phyloP scores from a whole-genome alignment of 257 asterid genomes.

The Nicotiana benthamiana region DNA sequence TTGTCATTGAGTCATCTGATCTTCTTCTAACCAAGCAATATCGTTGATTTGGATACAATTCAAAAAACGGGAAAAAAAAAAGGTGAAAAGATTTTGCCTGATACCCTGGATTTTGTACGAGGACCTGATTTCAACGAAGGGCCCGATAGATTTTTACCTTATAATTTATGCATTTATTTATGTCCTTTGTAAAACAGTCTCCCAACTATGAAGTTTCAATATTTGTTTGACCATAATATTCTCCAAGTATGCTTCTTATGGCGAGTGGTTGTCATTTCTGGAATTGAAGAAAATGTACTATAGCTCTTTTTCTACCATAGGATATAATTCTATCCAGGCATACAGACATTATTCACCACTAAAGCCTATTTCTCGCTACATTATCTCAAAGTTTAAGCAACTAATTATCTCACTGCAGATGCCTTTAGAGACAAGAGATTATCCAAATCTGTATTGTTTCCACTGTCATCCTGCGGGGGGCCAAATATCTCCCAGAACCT shows the following conservation, averaged over 20 bases:
- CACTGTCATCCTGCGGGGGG: conserved; percentile 27
- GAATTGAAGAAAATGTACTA: not conserved
- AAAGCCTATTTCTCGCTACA: not conserved
- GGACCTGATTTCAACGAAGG: not conserved
- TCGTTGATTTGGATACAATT: not conserved
- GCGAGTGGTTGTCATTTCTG: not conserved
- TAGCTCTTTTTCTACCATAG: not conserved
- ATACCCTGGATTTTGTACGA: not conserved
- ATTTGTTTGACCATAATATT: not conserved
- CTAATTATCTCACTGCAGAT: conserved; percentile 39
- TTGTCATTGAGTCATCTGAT: not conserved
- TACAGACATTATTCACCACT: not conserved
- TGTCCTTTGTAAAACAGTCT: too few relatives aligned
- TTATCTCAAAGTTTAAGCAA: not conserved
- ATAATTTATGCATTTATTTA: not conserved
- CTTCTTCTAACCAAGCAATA: not conserved
- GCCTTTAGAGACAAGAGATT: conserved; percentile 50
- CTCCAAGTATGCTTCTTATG: not conserved
- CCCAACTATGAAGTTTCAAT: too few relatives aligned
- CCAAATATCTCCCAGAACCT: conserved; percentile 76
- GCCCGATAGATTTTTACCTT: not conserved
- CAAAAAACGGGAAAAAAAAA: too few relatives aligned
- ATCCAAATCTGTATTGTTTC: conserved; percentile 45
- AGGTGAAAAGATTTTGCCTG: not conserved
- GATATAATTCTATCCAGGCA: not conserved